Evolutionary conservation across 2,329 filamentous ascomycete species (phyloP), one percentile per base, ranked within the genome.

Genomic region (Colletotrichum sansevieriae): DNA sequence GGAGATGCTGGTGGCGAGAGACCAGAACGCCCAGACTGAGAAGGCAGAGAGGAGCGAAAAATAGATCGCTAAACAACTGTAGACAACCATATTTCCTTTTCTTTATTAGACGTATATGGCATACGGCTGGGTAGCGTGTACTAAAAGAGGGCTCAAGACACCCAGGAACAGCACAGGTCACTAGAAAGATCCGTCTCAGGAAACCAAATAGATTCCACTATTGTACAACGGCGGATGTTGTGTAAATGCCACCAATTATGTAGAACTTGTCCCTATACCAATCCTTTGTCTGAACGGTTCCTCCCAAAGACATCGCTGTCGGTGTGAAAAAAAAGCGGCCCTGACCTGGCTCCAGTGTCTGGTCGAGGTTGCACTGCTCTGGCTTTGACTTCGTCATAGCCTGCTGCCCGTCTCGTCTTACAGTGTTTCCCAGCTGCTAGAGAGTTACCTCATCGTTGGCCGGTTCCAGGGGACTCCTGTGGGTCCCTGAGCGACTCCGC

Each of bases 31-130:
- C 67, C 74, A 73, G 54, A 68, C 72, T 33, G 73, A 74, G 58
- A 76, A 79, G 51, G 73, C 76, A 20, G 76, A 79, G 56, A 79
- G 78, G 65, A 77, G 76, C 67, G 88, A 90, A 73, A 73, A 72
- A 65, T 73, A 73, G 58, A 43, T 60, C 18, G 46, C 76, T 58
- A n/a, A 9, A 39, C 18, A 22, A 39, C 35, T 63, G 63, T 63
- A 63, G 46, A 65, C 73, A 71, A 75, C 71, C 75, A 74, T 72
- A 54, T 55, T 63, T 49, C 18, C 35, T 63, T 62, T 64, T 62
- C 66, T 65, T 65, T 61, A 69, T 63, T 60, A 61, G 60, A 71
- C 60, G 35, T 70, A 59, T 70, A 70, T 65, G 64, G 68, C 68
- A 71, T 71, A 68, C 22, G 59, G 63, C 65, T 67, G 68, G 70